Base-by-base conservation (phyloP, 1,284 basidiomycete species). In the Tilletia horrida region DNA sequence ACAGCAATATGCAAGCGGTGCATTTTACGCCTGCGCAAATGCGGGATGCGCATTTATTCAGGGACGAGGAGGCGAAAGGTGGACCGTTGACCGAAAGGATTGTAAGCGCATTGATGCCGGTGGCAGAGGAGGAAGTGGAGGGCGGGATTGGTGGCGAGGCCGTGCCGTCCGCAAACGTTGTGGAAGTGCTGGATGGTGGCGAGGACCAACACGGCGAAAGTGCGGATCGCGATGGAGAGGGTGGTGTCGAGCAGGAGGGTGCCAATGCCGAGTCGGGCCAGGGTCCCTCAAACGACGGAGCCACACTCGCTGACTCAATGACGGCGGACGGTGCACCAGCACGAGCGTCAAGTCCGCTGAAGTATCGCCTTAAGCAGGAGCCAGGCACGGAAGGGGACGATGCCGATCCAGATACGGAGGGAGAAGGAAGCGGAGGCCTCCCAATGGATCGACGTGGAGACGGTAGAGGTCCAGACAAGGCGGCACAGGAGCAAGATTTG, bases 41-140 rank as follows among this genome's bases (percentile, higher is more conserved):
- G 67, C 65, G 69, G 23, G 76, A 78, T 40, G 73, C 74, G 67
- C 76, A 78, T 63, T 50, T 76, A 9, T 74, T 73, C 44, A 27
- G 70, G 18, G 70, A 66, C 8, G 73, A 75, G 13, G 75, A 76
- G 42, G 77, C 75, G n/a, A 71, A 72, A 40, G 75, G 72, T 45
- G 77, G 77, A 13, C 77, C 77, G 1, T 35, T 79, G 23, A 71
- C 77, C 1, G 77, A 79, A 64, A 70, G 77, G 1, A 65, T 79
- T 2, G 70, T 79, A 14, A 70, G 73, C 3, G 72, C 74, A 14
- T 47, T 79, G 42, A 64, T 79, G 23, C 74, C 77, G 31, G 57
- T 62, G 1, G 55, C 55, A 27, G 55, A 59, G 55, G 55, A 59
- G 55, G 55, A 42, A 25, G 40, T 8, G n/a, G 43, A 42, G 35